Evolutionary conservation across 2,329 filamentous ascomycete genomes (phyloP).

Genomic region (Diaporthe ilicicola): DNA sequence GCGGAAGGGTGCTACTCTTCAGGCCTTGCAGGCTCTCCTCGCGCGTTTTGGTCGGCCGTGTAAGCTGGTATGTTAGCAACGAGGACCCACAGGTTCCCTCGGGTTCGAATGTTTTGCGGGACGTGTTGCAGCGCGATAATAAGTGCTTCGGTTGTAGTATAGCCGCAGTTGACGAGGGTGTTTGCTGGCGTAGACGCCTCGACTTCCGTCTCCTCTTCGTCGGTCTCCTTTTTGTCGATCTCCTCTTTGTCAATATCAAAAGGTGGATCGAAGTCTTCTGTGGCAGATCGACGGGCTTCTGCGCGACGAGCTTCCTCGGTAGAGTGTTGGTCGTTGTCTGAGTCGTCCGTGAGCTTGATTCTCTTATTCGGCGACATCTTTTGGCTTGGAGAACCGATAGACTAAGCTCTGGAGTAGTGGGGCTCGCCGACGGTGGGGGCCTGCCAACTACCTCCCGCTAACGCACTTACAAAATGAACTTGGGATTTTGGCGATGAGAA

Average conservation of each 20-base stretch:
- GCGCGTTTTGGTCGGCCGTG: neutral
- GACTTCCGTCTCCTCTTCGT: neutral
- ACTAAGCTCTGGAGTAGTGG: neutral
- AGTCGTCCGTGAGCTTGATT: neutral
- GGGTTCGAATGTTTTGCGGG: neutral
- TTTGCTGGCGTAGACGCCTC: neutral
- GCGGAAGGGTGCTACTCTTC: neutral
- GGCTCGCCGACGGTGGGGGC: neutral
- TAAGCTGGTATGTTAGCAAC: neutral
- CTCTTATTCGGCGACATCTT: constrained; percentile 5
- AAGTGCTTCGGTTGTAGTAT: neutral
- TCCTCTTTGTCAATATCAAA: neutral
- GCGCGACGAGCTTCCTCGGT: neutral
- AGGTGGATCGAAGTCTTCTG: constrained; percentile 8
- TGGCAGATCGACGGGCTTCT: neutral
- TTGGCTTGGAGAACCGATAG: neutral
- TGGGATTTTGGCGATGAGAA: neutral
- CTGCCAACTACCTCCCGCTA: neutral
- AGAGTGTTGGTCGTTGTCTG: neutral
- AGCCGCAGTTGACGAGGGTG: neutral
- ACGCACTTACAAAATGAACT: neutral
- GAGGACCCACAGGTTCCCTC: neutral
- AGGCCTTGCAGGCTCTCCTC: neutral
- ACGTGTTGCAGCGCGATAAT: neutral
- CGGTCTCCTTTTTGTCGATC: neutral